These are phyloP conservation scores for Tolypocladium pustulatum DNA, from an alignment of 2,329 filamentous ascomycete species.

Conservation along the genomic window DNA sequence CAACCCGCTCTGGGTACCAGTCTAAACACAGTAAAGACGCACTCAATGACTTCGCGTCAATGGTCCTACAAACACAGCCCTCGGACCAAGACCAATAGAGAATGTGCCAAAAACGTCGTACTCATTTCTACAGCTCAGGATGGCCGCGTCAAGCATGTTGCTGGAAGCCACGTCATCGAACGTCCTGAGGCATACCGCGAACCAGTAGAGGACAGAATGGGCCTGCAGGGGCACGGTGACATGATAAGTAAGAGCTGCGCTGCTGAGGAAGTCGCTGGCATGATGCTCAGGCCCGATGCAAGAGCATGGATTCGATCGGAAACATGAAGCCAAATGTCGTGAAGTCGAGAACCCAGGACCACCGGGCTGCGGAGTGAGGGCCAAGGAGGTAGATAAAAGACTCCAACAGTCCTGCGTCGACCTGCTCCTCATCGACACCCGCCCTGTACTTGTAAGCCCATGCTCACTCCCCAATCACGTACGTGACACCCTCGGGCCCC, in stretches of 20 bases:
- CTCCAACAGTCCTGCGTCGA: not conserved
- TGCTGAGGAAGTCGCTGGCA: constrained; percentile 29
- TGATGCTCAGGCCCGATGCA: constrained; percentile 19
- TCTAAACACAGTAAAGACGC: constrained; percentile 37
- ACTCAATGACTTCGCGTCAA: constrained; percentile 14
- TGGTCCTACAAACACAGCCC: constrained; percentile 36
- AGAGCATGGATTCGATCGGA: constrained; percentile 20
- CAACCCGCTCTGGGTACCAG: no score
- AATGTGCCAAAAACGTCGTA: constrained; percentile 24
- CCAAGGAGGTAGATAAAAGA: no score
- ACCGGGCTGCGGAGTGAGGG: no score
- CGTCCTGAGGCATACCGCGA: no score
- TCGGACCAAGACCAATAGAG: constrained; percentile 23
- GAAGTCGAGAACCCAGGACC: no score
- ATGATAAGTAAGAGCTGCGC: constrained; percentile 24
- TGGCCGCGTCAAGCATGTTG: constrained; percentile 26
- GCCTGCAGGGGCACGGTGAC: constrained; percentile 27
- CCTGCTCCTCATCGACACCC: not conserved
- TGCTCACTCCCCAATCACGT: constrained; percentile 49
- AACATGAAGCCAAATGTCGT: no score
- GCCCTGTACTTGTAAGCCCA: not conserved
- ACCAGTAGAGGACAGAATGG: constrained; percentile 31
- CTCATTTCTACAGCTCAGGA: constrained; percentile 12
- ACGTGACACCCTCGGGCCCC: constrained; percentile 54
- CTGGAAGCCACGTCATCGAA: constrained; percentile 32